Evolutionary conservation across 805 yeast species (phyloP), one percentile per base, ranked within the genome.

Genomic region (Novakomyces olei): DNA sequence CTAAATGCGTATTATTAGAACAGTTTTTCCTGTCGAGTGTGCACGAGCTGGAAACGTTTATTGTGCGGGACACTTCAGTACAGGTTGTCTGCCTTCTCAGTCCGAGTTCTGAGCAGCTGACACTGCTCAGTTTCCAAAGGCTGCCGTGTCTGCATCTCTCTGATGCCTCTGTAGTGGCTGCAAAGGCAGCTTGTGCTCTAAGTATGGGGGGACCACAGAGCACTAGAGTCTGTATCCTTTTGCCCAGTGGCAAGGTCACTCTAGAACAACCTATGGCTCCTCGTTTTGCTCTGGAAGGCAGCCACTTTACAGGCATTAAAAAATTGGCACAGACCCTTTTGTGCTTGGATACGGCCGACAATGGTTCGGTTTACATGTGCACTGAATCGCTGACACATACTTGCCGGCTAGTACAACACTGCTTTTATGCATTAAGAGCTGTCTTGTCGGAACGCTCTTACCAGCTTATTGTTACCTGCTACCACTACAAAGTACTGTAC

Each of bases 401-500:
- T n/a, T n/a, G 19, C 24, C 19, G 22, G 9, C 15, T 29, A n/a
- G 32, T 29, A 4, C 15, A 29, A 7, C 20, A 25, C 25, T 29
- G 12, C 6, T 17, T 29, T n/a, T 14, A 10, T 17, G 12, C 19
- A 7, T 5, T 29, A 10, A 17, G 32, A 6, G n/a, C 14, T 5
- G 8, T 29, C 20, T 17, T 29, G 10, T 25, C 32, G 6, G 14
- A 19, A 9, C 19, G 22, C 14, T 23, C 15, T 7, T 29, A 29
- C 19, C 25, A 29, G 20, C 19, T 29, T 19, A 15, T 29, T 5
- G 19, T 19, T 17, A 29, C 32, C 2, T 23, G 37, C 1, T 30
- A 42, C 4, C 44, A 47, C 28, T 43, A 39, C 29, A 38, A 47
- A 6, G 28, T 37, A 37, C n/a, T 40, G 50, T 5, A 46, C 47